phyloP scores from a whole-genome alignment of 805 yeast genomes.

The Wickerhamomyces ciferrii region DNA sequence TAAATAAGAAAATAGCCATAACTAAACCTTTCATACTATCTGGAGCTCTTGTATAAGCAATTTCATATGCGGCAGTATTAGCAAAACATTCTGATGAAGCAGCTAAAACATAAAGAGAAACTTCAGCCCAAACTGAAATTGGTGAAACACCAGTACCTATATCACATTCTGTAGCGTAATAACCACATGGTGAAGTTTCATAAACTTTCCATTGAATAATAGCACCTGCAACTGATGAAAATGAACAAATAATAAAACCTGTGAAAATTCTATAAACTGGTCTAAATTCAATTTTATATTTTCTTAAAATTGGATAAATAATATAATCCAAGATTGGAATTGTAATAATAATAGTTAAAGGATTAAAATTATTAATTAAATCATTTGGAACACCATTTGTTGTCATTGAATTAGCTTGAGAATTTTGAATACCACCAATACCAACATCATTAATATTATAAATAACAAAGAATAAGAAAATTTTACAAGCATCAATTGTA shows the following conservation, averaged over 20 bases:
- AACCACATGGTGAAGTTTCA: slow-evolving; percentile 64
- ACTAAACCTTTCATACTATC: slow-evolving; percentile 35
- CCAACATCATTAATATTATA: slow-evolving; percentile 74
- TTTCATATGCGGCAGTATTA: slow-evolving; percentile 72
- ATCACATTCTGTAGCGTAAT: slow-evolving; percentile 46
- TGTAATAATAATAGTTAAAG: slow-evolving; percentile 70
- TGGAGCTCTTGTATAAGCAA: slow-evolving; percentile 79
- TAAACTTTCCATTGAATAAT: slow-evolving; percentile 66
- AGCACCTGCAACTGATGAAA: slow-evolving; percentile 26
- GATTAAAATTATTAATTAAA: slow-evolving; percentile 69
- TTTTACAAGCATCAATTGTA: slow-evolving; percentile 66
- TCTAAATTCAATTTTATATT: slow-evolving; percentile 44
- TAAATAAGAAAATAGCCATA: slow-evolving; percentile 51
- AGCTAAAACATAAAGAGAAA: slow-evolving; percentile 58
- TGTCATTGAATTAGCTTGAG: slow-evolving; percentile 69
- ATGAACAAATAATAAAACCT: slow-evolving; percentile 60
- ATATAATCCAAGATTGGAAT: slow-evolving; percentile 65
- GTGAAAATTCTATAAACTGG: slow-evolving; percentile 67
- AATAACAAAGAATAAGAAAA: slow-evolving; percentile 64
- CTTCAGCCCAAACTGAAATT: slow-evolving; percentile 62
- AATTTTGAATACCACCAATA: slow-evolving; percentile 34
- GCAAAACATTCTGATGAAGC: slow-evolving; percentile 73
- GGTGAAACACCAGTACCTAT: slow-evolving; percentile 13
- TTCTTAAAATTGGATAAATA: slow-evolving; percentile 50
- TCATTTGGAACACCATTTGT: slow-evolving; percentile 78